Conservation (phyloP, 176 grass and related monocot species). For the Rhynchospora pubera region DNA sequence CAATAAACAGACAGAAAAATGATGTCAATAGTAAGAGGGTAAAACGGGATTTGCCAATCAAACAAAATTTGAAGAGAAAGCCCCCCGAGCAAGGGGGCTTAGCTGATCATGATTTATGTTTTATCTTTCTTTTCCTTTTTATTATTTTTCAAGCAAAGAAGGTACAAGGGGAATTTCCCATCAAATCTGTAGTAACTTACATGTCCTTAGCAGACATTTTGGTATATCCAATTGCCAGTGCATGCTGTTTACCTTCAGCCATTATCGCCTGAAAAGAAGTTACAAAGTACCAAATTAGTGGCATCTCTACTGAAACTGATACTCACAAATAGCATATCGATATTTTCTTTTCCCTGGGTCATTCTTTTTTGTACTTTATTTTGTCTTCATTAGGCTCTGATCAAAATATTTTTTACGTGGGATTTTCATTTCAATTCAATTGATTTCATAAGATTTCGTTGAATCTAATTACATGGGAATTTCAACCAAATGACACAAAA, state of each 20-base stretch:
- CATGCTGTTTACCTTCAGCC: slow-evolving; percentile 95
- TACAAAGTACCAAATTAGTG: not conserved
- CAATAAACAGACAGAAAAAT: not conserved
- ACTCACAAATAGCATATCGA: not conserved
- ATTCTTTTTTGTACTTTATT: not conserved
- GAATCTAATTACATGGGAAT: too few relatives aligned
- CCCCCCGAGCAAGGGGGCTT: too few relatives aligned
- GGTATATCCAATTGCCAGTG: slow-evolving; percentile 90
- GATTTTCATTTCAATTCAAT: too few relatives aligned
- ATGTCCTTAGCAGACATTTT: slow-evolving; percentile 93
- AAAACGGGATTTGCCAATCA: not conserved
- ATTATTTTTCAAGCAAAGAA: not conserved
- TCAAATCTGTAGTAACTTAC: slow-evolving; percentile 37
- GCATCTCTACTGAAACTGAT: not conserved
- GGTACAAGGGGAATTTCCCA: not conserved
- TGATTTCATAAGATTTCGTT: too few relatives aligned
- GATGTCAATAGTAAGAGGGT: not conserved
- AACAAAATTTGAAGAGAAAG: not conserved
- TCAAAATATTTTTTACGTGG: too few relatives aligned
- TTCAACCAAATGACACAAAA: too few relatives aligned
- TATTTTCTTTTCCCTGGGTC: not conserved
- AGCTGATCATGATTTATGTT: too few relatives aligned
- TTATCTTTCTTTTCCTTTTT: too few relatives aligned
- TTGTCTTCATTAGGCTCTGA: not conserved
- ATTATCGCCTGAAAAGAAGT: slow-evolving; percentile 63